A percentile compares a stretch with the other conserved stretches of the same genome.
phyloP scores from a whole-genome alignment of 2,329 filamentous ascomycete genomes.

The Diaporthe humulicola region DNA sequence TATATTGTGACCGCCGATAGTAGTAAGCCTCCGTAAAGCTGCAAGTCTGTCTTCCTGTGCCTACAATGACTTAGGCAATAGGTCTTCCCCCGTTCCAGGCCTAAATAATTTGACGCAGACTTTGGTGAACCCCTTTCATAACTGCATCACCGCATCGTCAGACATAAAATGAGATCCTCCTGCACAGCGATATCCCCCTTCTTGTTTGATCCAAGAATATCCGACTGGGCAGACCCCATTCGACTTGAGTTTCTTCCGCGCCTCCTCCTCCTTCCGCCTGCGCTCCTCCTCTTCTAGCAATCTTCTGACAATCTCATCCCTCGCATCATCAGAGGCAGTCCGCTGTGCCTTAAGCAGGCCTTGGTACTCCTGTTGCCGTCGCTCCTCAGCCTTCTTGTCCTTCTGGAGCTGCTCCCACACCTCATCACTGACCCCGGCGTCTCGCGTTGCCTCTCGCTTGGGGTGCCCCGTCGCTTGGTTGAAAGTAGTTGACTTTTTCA shows the following conservation, averaged over 20 bases:
- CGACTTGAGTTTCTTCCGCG: constrained; percentile 57
- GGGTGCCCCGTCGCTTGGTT: not conserved
- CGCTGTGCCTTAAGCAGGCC: constrained; percentile 49
- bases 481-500: not conserved
- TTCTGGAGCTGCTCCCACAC: constrained; percentile 72
- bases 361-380: constrained; percentile 53
- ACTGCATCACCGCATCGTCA: constrained; percentile 50
- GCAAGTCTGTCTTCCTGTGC: not conserved
- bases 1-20: not conserved
- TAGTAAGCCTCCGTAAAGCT: not conserved
- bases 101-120: not conserved
- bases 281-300: constrained; percentile 55
- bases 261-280: constrained; percentile 54
- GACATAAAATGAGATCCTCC: constrained; percentile 70
- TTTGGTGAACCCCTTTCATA: not conserved
- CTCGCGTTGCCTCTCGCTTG: constrained; percentile 52
- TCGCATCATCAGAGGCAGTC: constrained; percentile 47
- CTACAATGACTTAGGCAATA: not conserved
- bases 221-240: constrained; percentile 71
- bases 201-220: constrained; percentile 72
- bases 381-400: constrained; percentile 58
- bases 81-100: not conserved
- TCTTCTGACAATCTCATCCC: constrained; percentile 53
- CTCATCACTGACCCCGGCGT: constrained; percentile 70
- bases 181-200: constrained; percentile 71